These are phyloP conservation scores for Neonectria faginata DNA, from an alignment of 2,329 filamentous ascomycete species.

Conservation along the genomic window DNA sequence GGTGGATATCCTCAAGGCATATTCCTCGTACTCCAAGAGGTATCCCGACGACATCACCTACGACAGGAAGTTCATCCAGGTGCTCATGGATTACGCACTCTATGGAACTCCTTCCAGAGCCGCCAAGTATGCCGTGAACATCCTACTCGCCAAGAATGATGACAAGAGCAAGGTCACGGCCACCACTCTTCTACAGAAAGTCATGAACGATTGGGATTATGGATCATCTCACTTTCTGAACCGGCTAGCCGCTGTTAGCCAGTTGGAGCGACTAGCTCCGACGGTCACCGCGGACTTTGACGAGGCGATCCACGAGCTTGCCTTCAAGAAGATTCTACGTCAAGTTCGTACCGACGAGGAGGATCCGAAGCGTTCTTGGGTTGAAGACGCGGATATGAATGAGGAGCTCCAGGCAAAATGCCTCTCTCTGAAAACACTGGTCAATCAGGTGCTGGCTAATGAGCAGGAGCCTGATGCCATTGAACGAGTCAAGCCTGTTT, in stretches of 20 bases:
- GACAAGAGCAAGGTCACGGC: slow-evolving; percentile 85
- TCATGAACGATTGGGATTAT: slow-evolving; percentile 79
- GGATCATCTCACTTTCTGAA: slow-evolving; percentile 80
- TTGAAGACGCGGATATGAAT: slow-evolving; percentile 75
- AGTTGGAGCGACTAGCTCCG: slow-evolving; percentile 80
- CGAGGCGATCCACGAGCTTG: slow-evolving; percentile 82
- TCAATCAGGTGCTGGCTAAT: slow-evolving; percentile 81
- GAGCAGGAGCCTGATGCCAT: slow-evolving; percentile 65
- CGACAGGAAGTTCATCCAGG: slow-evolving; percentile 83
- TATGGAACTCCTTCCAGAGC: slow-evolving; percentile 84
- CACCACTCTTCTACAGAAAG: slow-evolving; percentile 82
- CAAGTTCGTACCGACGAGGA: slow-evolving; percentile 73
- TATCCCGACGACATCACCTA: slow-evolving; percentile 86
- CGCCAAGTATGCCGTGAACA: slow-evolving; percentile 93
- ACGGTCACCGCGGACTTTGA: slow-evolving; percentile 78
- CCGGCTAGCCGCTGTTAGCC: slow-evolving; percentile 77
- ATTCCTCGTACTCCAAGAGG: slow-evolving; percentile 88
- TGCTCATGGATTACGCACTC: slow-evolving; percentile 84
- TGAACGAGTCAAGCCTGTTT: slow-evolving; percentile 74
- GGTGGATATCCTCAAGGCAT: slow-evolving; percentile 94
- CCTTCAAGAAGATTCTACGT: slow-evolving; percentile 79
- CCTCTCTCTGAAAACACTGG: slow-evolving; percentile 84
- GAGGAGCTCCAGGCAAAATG: slow-evolving; percentile 87
- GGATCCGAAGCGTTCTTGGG: slow-evolving; percentile 72
- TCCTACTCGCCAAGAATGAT: slow-evolving; percentile 80